A percentile compares a stretch with the other conserved stretches of the same genome.
These are phyloP conservation scores for Gyrodon lividus DNA, from an alignment of 768 basidiomycete genomes.

Conservation along the genomic window DNA sequence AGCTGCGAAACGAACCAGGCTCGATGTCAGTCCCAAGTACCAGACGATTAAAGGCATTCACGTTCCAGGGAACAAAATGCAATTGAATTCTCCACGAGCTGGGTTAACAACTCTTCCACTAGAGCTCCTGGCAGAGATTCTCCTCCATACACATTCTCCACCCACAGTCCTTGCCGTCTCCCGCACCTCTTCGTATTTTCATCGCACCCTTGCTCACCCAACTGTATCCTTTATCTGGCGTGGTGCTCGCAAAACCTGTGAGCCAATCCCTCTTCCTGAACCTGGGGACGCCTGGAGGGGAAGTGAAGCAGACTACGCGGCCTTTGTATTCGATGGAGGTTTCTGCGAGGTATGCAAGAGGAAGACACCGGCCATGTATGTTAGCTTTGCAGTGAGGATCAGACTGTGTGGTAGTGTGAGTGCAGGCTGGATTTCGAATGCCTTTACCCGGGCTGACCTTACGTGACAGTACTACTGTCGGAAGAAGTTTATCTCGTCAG, in stretches of 20 bases:
- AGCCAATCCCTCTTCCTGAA: slow-evolving; percentile 39
- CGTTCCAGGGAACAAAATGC: too few relatives aligned
- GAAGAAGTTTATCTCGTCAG: slow-evolving; percentile 17
- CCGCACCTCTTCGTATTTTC: slow-evolving; percentile 55
- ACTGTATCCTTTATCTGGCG: slow-evolving; percentile 60
- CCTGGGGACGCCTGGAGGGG: slow-evolving; percentile 37
- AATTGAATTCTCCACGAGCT: background rate
- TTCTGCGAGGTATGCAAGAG: slow-evolving; percentile 54
- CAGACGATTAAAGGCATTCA: too few relatives aligned
- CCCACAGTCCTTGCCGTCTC: slow-evolving; percentile 58
- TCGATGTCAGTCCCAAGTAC: too few relatives aligned
- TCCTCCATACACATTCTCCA: slow-evolving; percentile 50
- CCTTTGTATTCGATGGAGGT: slow-evolving; percentile 60
- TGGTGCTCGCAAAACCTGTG: slow-evolving; percentile 40
- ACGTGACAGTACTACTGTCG: slow-evolving; percentile 22
- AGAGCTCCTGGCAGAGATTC: slow-evolving; percentile 64
- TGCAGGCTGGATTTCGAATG: background rate
- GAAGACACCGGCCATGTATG: slow-evolving; percentile 37
- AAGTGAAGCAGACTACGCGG: slow-evolving; percentile 60
- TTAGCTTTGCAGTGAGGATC: slow-evolving; percentile 47
- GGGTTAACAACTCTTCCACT: slow-evolving; percentile 43
- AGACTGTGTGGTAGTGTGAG: slow-evolving; percentile 46
- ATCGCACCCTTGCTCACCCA: slow-evolving; percentile 43
- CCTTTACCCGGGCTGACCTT: background rate
- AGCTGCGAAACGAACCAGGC: too few relatives aligned